Evolutionary conservation across 1,139 yeast genomes (phyloP).

Genomic region (Diutina sp.): DNA sequence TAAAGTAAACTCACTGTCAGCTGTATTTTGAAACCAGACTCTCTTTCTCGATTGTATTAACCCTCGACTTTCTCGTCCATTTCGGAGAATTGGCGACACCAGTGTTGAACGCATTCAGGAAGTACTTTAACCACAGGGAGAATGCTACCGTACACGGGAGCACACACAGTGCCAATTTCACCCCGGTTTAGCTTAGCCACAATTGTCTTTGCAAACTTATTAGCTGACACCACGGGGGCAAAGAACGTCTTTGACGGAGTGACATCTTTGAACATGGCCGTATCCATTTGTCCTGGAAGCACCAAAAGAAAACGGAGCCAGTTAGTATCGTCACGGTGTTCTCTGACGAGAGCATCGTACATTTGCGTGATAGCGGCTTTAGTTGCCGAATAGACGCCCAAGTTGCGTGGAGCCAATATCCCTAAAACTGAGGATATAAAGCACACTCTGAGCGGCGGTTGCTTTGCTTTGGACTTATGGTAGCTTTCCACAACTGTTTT

Average conservation of each 20-base stretch:
- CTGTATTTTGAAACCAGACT: too few species aligned
- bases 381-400: conserved; percentile 53
- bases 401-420: conserved; percentile 52
- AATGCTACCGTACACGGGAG: conserved; percentile 50
- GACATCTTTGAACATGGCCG: conserved; percentile 52
- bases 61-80: conserved; percentile 30
- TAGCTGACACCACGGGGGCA: conserved; percentile 47
- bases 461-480: conserved; percentile 3
- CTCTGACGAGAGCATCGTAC: conserved; percentile 47
- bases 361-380: conserved; percentile 50
- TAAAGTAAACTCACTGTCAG: too few species aligned
- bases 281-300: conserved; percentile 55
- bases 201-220: conserved; percentile 29
- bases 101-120: conserved; percentile 35
- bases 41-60: not conserved
- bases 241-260: conserved; percentile 42
- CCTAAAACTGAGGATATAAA: conserved; percentile 64
- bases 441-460: conserved; percentile 28
- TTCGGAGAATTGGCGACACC: conserved; percentile 36
- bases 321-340: conserved; percentile 14
- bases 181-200: conserved; percentile 29
- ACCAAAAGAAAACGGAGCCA: conserved; percentile 35
- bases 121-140: conserved; percentile 38
- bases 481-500: conserved; percentile 25
- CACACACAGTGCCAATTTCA: conserved; percentile 37